Conservation (phyloP, 495 filamentous ascomycete species). For the Lophiostoma macrostomum region DNA sequence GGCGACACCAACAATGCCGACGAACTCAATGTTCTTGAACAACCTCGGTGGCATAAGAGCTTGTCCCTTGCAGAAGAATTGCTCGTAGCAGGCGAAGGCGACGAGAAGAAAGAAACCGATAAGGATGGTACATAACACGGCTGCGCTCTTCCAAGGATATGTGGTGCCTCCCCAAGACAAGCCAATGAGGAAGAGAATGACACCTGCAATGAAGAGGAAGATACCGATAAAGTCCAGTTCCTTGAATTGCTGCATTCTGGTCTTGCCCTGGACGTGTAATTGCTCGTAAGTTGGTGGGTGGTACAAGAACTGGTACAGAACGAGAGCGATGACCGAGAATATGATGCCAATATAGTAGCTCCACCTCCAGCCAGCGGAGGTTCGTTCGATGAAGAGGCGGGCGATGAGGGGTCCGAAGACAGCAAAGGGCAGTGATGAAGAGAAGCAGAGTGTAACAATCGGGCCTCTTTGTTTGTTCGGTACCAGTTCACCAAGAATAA, state of each 20-base stretch:
- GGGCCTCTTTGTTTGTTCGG: conserved; percentile 38
- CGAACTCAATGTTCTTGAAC: conserved; percentile 38
- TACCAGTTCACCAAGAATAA: conserved; percentile 36
- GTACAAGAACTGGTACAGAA: conserved; percentile 37
- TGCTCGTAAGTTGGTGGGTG: conserved; percentile 37
- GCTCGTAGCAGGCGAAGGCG: conserved; percentile 44
- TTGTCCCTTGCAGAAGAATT: conserved; percentile 33
- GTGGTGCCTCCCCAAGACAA: conserved; percentile 48
- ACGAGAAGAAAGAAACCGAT: conserved; percentile 46
- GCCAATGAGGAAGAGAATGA: conserved; percentile 41
- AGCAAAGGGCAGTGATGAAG: conserved; percentile 31
- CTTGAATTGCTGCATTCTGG: conserved; percentile 38
- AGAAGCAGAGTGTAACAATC: conserved; percentile 28
- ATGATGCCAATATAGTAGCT: conserved; percentile 75
- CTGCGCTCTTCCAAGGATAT: conserved; percentile 51
- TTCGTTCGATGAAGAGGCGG: conserved; percentile 31
- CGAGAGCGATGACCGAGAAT: conserved; percentile 42
- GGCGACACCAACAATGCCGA: conserved; percentile 35
- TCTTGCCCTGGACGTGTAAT: conserved; percentile 35
- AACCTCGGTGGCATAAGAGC: conserved; percentile 39
- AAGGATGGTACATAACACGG: conserved; percentile 47
- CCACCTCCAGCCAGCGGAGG: conserved; percentile 50
- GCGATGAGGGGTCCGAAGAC: conserved; percentile 40
- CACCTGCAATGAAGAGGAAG: conserved; percentile 37
- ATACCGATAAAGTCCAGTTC: conserved; percentile 42